Evolutionary conservation across 495 filamentous ascomycete species (phyloP).

Genomic region (Lophiostoma macrostomum): DNA sequence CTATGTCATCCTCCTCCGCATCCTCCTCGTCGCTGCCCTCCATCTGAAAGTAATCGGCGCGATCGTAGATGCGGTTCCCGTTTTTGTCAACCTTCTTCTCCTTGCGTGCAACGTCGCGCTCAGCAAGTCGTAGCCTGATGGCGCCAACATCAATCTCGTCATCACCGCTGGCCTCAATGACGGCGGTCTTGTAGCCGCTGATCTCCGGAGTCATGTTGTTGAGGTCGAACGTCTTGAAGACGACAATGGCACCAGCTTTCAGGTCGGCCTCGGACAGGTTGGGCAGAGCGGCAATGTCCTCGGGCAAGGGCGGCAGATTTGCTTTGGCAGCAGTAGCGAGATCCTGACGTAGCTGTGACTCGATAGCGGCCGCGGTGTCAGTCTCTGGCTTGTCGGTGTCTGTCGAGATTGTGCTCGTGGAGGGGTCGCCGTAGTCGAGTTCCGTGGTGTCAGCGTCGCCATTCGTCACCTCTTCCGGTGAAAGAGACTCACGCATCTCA

Average conservation of each 20-base stretch:
- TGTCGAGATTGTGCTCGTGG: constrained; percentile 8
- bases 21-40: constrained; percentile 51
- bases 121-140: constrained; percentile 54
- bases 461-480: too few species aligned
- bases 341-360: constrained; percentile 31
- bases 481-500: constrained; percentile 41
- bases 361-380: constrained; percentile 30
- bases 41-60: constrained; percentile 65
- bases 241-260: constrained; percentile 64
- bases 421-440: constrained; percentile 37
- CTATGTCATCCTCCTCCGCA: constrained; percentile 52
- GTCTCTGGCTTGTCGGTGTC: constrained; percentile 38
- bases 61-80: constrained; percentile 57
- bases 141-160: background rate
- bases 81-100: constrained; percentile 51
- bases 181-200: constrained; percentile 63
- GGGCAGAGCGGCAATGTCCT: constrained; percentile 56
- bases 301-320: constrained; percentile 58
- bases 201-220: constrained; percentile 77
- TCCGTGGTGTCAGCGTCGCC: constrained; percentile 41
- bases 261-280: constrained; percentile 53
- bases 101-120: constrained; percentile 58
- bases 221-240: constrained; percentile 65
- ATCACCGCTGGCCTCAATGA: constrained; percentile 46
- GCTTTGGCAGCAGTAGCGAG: constrained; percentile 24